Percentiles rank a stretch among this genome's conserved stretches.
These are phyloP conservation scores for Dryadomyces quercivorus DNA, from an alignment of 2,329 filamentous ascomycete species.

Conservation along the genomic window DNA sequence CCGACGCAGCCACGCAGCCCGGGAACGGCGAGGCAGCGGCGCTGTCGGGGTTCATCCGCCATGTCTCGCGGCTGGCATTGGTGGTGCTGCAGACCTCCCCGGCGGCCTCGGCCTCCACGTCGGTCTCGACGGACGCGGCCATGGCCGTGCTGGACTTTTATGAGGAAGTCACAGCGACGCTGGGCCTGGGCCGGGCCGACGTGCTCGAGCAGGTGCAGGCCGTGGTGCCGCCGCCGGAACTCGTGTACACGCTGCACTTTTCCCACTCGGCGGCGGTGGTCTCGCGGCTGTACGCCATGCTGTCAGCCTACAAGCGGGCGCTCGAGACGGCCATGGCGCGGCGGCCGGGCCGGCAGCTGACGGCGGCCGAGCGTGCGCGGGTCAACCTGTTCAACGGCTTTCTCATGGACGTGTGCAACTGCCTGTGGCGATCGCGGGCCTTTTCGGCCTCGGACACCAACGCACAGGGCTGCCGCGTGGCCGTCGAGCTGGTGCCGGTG, in stretches of 20 bases:
- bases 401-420: slow-evolving; percentile 79
- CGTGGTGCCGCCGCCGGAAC: slow-evolving; percentile 51
- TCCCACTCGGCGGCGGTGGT: slow-evolving; percentile 47
- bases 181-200: slow-evolving; percentile 31
- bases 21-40: slow-evolving; percentile 10
- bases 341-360: slow-evolving; percentile 13
- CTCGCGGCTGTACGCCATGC: slow-evolving; percentile 56
- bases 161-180: slow-evolving; percentile 44
- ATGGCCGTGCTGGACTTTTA: slow-evolving; percentile 60
- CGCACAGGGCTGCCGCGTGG: slow-evolving; percentile 41
- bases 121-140: slow-evolving; percentile 16
- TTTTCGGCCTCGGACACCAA: slow-evolving; percentile 55
- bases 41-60: slow-evolving; percentile 30
- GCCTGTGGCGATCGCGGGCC: slow-evolving; percentile 64
- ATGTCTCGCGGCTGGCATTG: slow-evolving; percentile 43
- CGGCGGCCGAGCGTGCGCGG: slow-evolving; percentile 42
- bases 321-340: slow-evolving; percentile 52
- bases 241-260: slow-evolving; percentile 63
- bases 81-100: slow-evolving; percentile 44
- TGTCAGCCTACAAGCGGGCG: slow-evolving; percentile 61
- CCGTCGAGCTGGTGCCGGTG: slow-evolving; percentile 28
- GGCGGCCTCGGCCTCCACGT: slow-evolving; percentile 20
- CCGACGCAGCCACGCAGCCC: slow-evolving; percentile 6
- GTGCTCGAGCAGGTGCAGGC: slow-evolving; percentile 48
- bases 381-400: slow-evolving; percentile 69